Conservation (phyloP, 257 asterid genomes). For the Forsythia viridissima region DNA sequence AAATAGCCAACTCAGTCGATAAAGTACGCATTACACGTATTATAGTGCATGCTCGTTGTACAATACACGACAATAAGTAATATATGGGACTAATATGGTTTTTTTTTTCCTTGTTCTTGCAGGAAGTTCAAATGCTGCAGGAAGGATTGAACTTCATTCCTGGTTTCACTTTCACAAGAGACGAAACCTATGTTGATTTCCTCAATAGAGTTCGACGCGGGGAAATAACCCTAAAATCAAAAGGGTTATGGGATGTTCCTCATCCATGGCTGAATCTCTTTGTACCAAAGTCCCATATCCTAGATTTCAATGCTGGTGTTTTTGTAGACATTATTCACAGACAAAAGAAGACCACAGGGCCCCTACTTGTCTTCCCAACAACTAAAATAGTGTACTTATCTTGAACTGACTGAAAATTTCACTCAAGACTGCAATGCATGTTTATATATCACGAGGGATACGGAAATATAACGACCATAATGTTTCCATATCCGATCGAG, state of each 20-base stretch:
- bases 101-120: neutral
- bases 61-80: neutral
- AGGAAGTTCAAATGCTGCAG: conserved; percentile 39
- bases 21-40: conserved; percentile 29
- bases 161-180: conserved; percentile 23
- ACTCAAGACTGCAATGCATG: no score
- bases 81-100: neutral
- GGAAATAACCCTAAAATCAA: conserved; percentile 7
- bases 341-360: conserved; percentile 43
- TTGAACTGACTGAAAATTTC: no score
- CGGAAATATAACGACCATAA: no score
- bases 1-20: conserved; percentile 28
- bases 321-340: conserved; percentile 49
- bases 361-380: conserved; percentile 52
- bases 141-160: conserved; percentile 32
- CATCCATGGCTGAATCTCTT: conserved; percentile 88
- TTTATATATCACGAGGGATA: no score
- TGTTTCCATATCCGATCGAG: no score
- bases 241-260: conserved; percentile 38
- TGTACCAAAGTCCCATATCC: conserved; percentile 64
- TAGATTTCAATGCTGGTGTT: conserved; percentile 60
- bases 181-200: conserved; percentile 28
- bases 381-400: conserved; percentile 24
- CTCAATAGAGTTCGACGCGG: conserved; percentile 30
- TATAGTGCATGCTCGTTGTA: neutral